phyloP scores from a whole-genome alignment of 2,329 filamentous ascomycete species.

The Arthrobotrys sinensis region DNA sequence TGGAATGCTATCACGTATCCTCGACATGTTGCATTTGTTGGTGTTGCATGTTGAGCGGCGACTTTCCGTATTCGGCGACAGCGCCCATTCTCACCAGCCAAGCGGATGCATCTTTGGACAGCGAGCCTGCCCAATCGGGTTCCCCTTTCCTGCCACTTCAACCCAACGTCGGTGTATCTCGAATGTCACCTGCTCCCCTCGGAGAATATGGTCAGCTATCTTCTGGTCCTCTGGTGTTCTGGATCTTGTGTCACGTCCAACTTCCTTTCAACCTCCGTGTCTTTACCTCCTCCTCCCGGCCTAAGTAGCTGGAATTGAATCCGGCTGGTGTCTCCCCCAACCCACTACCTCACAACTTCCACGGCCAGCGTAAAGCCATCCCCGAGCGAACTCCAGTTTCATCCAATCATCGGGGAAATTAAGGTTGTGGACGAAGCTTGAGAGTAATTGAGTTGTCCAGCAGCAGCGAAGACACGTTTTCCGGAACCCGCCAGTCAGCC shows the following conservation, averaged over 20 bases:
- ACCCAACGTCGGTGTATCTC: conserved; percentile 26
- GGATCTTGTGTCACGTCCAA: conserved; percentile 30
- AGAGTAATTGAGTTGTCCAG: conserved; percentile 16
- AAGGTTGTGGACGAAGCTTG: neutral
- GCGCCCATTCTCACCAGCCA: conserved; percentile 26
- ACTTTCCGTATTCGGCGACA: conserved; percentile 38
- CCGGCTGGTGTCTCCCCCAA: neutral
- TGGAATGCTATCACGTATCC: neutral
- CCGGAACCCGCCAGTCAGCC: neutral
- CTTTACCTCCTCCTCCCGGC: neutral
- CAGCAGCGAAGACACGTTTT: conserved; percentile 15
- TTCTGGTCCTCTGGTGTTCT: conserved; percentile 20
- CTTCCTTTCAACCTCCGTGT: conserved; percentile 1
- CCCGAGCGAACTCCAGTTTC: neutral
- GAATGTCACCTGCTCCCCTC: conserved; percentile 13
- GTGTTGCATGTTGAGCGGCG: conserved; percentile 28
- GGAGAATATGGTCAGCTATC: conserved; percentile 33
- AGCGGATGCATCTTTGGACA: conserved; percentile 21
- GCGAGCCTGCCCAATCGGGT: conserved; percentile 37
- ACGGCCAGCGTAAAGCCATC: neutral
- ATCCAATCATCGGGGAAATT: neutral
- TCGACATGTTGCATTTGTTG: conserved; percentile 13
- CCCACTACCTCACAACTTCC: conserved; percentile 10
- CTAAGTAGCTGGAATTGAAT: conserved; percentile 10
- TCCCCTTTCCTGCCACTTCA: conserved; percentile 45